Base-by-base conservation (phyloP, 1,139 yeast species). In the Suhomyces bribrorum region DNA sequence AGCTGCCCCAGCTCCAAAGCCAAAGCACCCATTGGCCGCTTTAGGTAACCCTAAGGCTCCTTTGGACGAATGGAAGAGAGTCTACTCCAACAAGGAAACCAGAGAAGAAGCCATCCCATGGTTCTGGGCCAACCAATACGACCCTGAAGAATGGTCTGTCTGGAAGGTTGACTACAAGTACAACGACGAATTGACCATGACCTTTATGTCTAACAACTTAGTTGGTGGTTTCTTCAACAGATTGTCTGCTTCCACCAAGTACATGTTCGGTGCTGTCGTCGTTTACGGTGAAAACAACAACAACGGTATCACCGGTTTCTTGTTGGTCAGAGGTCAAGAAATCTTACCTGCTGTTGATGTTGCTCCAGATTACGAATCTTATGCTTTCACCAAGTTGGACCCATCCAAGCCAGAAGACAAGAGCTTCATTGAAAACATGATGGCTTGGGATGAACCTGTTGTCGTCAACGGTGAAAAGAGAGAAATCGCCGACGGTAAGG, bases 141-240 rank as follows among this genome's bases (percentile, higher is more conserved):
- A 90, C 74, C 81, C 94, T 52, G 79, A 83, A 55, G 97, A 92
- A 72, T 92, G 90, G 88, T 90, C 97, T 45, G 70, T 92, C 59
- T 92, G 89, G 89, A 87, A 79, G 77, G 95, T 90, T 59, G 95
- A 83, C 65, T 92, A 86, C 89, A 88, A 86, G 81, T 92, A 92
- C 81, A 90, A 92, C 69, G 97, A 92, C 57, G 98, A 92, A 77
- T 82, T 92, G 69, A 90, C 97, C 56, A 74, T 86, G 71, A 86
- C 96, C 54, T 92, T 92, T 77, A 92, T 92, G 98, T 88, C 98
- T 56, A 89, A 89, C 83, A 92, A 92, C 84, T 82, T 89, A 72
- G 76, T 92, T 64, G 97, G 97, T 66, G 98, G 98, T 62, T 92
- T 92, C 87, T 88, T 92, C 83, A 83, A 83, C 85, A 87, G 98